Percentiles rank a stretch among this genome's conserved stretches.
These are phyloP conservation scores for Boletus holoroseus DNA, from an alignment of 1,284 basidiomycete species.

Conservation along the genomic window DNA sequence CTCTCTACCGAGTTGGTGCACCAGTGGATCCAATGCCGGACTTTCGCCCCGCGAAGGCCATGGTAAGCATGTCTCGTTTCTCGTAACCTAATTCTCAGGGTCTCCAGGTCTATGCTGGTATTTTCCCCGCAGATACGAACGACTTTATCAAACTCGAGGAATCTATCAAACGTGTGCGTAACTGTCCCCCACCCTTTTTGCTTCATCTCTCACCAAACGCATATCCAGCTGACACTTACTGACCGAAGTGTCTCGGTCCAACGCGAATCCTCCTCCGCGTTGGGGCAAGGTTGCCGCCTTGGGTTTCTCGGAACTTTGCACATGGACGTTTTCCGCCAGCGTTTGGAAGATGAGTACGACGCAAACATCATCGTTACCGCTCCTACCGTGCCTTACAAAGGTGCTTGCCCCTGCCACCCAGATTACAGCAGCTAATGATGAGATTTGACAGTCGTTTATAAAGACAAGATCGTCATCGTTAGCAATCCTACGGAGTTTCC, in stretches of 20 bases:
- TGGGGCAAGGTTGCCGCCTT: conserved; percentile 93
- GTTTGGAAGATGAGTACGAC: conserved; percentile 95
- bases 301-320: conserved; percentile 96
- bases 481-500: conserved; percentile 95
- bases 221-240: conserved; percentile 69
- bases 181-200: not conserved
- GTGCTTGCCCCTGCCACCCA: conserved; percentile 38
- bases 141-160: conserved; percentile 96
- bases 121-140: conserved; percentile 88
- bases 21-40: conserved; percentile 84
- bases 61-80: conserved; percentile 49
- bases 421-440: conserved; percentile 6
- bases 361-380: conserved; percentile 88
- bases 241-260: conserved; percentile 91
- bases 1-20: conserved; percentile 75
- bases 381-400: conserved; percentile 89
- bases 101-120: conserved; percentile 83
- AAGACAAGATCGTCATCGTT: conserved; percentile 62
- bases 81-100: not conserved
- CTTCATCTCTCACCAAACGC: conserved; percentile 11
- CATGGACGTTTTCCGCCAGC: conserved; percentile 95
- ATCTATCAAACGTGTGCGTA: conserved; percentile 80
- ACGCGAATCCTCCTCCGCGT: conserved; percentile 86
- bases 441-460: conserved; percentile 59
- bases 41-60: conserved; percentile 89